phyloP scores from a whole-genome alignment of 148 eudicot genomes.

The Chenopodium quinoa region DNA sequence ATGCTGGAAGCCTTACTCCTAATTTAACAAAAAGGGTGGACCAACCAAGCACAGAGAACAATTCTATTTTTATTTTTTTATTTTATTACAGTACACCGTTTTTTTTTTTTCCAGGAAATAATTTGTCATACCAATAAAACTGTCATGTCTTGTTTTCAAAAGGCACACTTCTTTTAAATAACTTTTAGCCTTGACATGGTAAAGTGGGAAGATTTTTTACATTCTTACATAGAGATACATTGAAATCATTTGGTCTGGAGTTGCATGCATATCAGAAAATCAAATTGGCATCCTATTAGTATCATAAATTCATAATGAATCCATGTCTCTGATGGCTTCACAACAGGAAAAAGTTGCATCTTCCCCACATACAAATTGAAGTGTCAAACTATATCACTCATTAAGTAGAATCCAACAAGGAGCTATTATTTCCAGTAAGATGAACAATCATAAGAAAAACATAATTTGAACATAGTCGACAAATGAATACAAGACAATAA shows the following conservation, averaged over 20 bases:
- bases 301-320: not conserved
- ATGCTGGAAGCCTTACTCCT: not conserved
- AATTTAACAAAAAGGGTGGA: not conserved
- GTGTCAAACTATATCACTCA: not conserved
- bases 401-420: not conserved
- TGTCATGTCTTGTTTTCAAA: not conserved
- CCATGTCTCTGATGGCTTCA: not conserved
- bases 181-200: not conserved
- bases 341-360: not conserved
- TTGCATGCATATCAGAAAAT: not conserved
- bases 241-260: not conserved
- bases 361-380: not conserved
- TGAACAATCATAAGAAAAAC: not conserved
- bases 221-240: not conserved
- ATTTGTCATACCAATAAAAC: not conserved
- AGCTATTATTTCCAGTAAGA: not conserved
- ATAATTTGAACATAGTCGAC: not conserved
- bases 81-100: too few species aligned
- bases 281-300: not conserved
- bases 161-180: not conserved
- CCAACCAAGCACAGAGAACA: not conserved
- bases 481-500: not conserved
- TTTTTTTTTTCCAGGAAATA: not conserved
- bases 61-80: too few species aligned
- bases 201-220: not conserved